Evolutionary conservation across 2,329 filamentous ascomycete genomes (phyloP), one percentile per base, ranked within the genome.

Genomic region (Cladosporium sp.): DNA sequence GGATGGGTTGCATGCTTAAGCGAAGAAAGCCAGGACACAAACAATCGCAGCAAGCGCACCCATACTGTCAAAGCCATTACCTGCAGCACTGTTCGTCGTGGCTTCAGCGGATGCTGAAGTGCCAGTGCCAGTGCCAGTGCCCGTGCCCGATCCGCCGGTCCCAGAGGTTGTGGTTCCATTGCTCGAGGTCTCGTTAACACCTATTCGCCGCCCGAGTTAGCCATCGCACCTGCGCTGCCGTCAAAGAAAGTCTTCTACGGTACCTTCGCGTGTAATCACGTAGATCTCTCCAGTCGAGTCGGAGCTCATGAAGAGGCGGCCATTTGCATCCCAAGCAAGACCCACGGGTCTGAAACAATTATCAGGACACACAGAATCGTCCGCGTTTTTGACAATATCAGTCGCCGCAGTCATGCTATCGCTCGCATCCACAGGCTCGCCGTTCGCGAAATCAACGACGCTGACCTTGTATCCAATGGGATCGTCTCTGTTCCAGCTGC

Each of bases 211-310:
- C 28, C 9, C 14, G 30, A 17, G 14, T 50, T 36, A 50, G 47
- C 28, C 19, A 34, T 6, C 28, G 3, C 19, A 30, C 47, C 17
- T 36, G 28, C 30, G 28, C 28, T 14, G 12, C 38, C 38, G 38
- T n/a, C 6, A 40, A 40, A 17, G 14, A 17, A 40, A 40, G 14
- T 6, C 5, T 3, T n/a, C n/a, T 9, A 45, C 17, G 28, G 25
- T 49, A 56, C 54, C 54, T 56, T 47, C 42, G 11, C 42, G 42
- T 5, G 20, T 39, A 4, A 78, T 65, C 30, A 88, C 80, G 64
- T 82, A 88, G 42, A 89, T 80, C 75, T 89, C 86, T 5, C 86
- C 87, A 0, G 85, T 86, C 14, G 77, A 69, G 69, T 89, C 87
- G 4, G 80, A 84, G 59, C 76, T 82, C 75, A 88, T 81, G 72